Percentiles rank a stretch among this genome's conserved stretches.
phyloP scores from a whole-genome alignment of 1,139 yeast species.

The Oligophagozyma castellii region DNA sequence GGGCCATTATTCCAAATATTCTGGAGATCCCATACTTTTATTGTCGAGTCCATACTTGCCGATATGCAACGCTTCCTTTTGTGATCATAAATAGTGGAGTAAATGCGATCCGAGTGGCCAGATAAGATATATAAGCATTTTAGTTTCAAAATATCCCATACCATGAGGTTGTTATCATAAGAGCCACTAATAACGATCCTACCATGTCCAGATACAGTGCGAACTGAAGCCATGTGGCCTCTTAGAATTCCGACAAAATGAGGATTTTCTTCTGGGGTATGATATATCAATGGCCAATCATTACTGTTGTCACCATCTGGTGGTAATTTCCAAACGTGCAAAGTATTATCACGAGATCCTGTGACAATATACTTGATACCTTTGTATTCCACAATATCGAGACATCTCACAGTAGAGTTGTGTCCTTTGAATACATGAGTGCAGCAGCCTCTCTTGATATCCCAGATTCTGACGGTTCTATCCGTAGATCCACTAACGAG shows the following conservation, averaged over 20 bases:
- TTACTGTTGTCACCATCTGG: constrained; percentile 19
- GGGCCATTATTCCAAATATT: constrained; percentile 21
- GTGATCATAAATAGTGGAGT: constrained; percentile 72
- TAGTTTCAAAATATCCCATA: constrained; percentile 77
- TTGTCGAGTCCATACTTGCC: constrained; percentile 84
- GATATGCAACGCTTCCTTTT: constrained; percentile 70
- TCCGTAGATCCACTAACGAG: constrained; percentile 88
- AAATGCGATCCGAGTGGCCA: constrained; percentile 82
- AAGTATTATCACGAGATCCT: constrained; percentile 83
- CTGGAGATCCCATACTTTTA: constrained; percentile 79
- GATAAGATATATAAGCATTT: constrained; percentile 57
- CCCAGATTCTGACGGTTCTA: constrained; percentile 86
- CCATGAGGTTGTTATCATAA: constrained; percentile 80
- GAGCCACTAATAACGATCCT: constrained; percentile 80
- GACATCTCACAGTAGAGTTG: constrained; percentile 82
- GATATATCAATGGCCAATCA: constrained; percentile 24
- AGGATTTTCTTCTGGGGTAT: constrained; percentile 44
- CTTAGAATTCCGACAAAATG: constrained; percentile 59
- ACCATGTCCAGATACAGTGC: constrained; percentile 80
- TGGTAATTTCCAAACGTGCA: constrained; percentile 84
- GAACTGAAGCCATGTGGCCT: constrained; percentile 81
- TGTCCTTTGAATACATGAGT: constrained; percentile 85
- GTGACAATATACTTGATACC: constrained; percentile 57
- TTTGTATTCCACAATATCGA: constrained; percentile 61
- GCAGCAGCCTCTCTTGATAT: constrained; percentile 32